Percentiles rank a stretch among this genome's conserved stretches.
Conservation (phyloP, 2,329 filamentous ascomycete genomes). For the Cercospora sp. region DNA sequence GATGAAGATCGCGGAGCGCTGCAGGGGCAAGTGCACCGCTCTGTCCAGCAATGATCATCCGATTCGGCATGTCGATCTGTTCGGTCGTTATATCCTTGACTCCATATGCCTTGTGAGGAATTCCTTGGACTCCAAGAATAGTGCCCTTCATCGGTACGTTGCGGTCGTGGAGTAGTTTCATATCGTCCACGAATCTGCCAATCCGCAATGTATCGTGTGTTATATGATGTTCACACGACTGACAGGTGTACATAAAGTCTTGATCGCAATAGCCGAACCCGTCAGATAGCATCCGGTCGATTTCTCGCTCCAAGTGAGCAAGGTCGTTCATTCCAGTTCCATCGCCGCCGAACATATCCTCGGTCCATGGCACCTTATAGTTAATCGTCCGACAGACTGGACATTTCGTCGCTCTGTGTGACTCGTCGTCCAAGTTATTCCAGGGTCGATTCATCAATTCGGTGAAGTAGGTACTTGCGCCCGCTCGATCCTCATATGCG, state of each 20-base stretch:
- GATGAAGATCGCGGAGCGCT: background rate
- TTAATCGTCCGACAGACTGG: constrained; percentile 50
- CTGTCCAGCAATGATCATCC: constrained; percentile 42
- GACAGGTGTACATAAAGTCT: constrained; percentile 55
- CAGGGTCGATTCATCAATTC: constrained; percentile 54
- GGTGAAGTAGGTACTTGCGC: constrained; percentile 52
- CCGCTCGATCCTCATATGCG: constrained; percentile 51
- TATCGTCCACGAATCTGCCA: constrained; percentile 61
- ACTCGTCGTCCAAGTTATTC: constrained; percentile 58
- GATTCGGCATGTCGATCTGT: constrained; percentile 29
- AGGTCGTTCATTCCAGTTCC: constrained; percentile 4
- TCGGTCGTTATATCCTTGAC: constrained; percentile 23
- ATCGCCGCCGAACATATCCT: background rate
- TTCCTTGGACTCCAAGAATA: constrained; percentile 58
- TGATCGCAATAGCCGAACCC: constrained; percentile 64
- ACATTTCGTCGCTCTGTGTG: constrained; percentile 55
- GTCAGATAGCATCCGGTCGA: constrained; percentile 35
- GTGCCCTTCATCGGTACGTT: constrained; percentile 67
- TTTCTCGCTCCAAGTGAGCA: constrained; percentile 34
- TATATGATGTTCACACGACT: constrained; percentile 52
- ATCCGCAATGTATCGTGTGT: constrained; percentile 62
- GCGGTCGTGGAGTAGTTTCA: constrained; percentile 49
- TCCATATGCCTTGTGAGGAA: constrained; percentile 44
- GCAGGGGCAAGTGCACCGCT: constrained; percentile 29
- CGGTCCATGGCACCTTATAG: constrained; percentile 60